Percentiles rank a stretch among this genome's conserved stretches.
Evolutionary conservation across 805 yeast species (phyloP).

Genomic region (Vanderwaltozyma polyspora): DNA sequence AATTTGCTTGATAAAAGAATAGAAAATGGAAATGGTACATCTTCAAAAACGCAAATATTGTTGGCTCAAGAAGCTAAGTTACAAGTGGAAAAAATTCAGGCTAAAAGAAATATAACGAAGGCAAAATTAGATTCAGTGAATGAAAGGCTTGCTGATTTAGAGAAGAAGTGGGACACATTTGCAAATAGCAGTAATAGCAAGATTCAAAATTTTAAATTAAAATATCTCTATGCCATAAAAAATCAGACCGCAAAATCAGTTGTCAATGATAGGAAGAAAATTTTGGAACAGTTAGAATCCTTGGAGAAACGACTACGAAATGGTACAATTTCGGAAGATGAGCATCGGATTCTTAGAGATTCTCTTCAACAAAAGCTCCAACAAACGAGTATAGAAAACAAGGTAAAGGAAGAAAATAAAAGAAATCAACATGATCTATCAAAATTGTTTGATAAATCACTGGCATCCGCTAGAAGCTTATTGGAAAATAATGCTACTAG

Average conservation of each 20-base stretch:
- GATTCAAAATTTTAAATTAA: slow-evolving; percentile 10
- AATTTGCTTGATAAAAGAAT: slow-evolving; percentile 1
- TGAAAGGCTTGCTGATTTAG: slow-evolving; percentile 5
- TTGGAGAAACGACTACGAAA: slow-evolving; percentile 8
- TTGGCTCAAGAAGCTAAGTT: slow-evolving; percentile 9
- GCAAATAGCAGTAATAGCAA: slow-evolving; percentile 8
- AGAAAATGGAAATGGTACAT: not conserved
- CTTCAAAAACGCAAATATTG: slow-evolving; percentile 10
- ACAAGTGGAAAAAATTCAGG: slow-evolving; percentile 5
- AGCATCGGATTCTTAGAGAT: slow-evolving; percentile 4
- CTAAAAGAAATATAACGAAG: slow-evolving; percentile 11
- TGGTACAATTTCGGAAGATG: slow-evolving; percentile 7
- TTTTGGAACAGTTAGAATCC: slow-evolving; percentile 10
- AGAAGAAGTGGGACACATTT: slow-evolving; percentile 7
- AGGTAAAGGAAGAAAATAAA: not conserved
- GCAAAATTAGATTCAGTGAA: slow-evolving; percentile 12
- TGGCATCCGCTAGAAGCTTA: slow-evolving; percentile 14
- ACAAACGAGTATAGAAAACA: not conserved
- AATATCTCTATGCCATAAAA: slow-evolving; percentile 13
- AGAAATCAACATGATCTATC: not conserved
- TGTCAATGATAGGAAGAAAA: slow-evolving; percentile 10
- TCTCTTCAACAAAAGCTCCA: slow-evolving; percentile 9
- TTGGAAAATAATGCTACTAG: slow-evolving; percentile 11
- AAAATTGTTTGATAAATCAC: slow-evolving; percentile 9
- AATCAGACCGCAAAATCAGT: slow-evolving; percentile 6